A percentile compares a stretch with the other conserved stretches of the same genome.
Conservation (phyloP, 2,329 filamentous ascomycete species). For the Tolypocladium inflatum region DNA sequence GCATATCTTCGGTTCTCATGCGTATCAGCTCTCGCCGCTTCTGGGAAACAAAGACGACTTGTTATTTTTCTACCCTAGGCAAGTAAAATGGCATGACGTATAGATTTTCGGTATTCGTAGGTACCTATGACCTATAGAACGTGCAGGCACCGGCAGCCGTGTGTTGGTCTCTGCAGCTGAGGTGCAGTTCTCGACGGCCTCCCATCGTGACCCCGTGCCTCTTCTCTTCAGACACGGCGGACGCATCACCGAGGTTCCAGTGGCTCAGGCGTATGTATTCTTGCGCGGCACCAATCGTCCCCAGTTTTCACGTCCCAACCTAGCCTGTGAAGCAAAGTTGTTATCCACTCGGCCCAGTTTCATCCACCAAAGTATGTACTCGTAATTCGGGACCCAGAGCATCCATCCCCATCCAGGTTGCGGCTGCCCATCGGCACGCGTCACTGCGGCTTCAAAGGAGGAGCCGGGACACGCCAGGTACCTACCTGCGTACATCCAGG, state of each 20-base stretch:
- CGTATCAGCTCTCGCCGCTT: neutral
- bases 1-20: neutral
- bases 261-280: neutral
- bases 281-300: neutral
- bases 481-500: neutral
- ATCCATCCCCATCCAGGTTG: neutral
- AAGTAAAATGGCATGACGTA: too few relatives aligned
- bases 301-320: neutral
- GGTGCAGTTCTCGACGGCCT: neutral
- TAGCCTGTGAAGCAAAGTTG: neutral
- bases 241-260: neutral
- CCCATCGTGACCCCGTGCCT: neutral
- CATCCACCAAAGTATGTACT: too few relatives aligned
- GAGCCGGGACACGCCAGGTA: neutral
- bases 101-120: too few relatives aligned
- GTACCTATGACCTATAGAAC: neutral
- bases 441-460: neutral
- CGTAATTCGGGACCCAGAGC: neutral
- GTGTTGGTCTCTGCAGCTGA: neutral
- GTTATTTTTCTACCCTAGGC: too few relatives aligned
- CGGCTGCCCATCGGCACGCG: neutral
- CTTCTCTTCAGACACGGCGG: neutral
- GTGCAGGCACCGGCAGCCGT: neutral
- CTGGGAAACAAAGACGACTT: neutral
- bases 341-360: neutral